phyloP scores from a whole-genome alignment of 2,329 filamentous ascomycete genomes.

The Intubia oerlemansii region DNA sequence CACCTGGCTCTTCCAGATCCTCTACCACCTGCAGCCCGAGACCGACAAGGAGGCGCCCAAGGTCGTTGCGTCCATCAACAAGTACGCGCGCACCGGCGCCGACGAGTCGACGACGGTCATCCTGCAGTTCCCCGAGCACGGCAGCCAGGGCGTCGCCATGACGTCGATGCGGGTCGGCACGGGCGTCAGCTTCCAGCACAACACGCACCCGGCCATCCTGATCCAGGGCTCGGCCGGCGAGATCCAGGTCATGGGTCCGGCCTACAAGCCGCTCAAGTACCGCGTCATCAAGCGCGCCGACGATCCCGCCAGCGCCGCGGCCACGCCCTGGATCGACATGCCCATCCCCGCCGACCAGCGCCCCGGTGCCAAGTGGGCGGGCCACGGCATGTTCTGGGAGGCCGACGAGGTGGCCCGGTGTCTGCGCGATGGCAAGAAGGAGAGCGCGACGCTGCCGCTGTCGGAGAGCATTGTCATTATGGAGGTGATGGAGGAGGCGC shows the following conservation, averaged over 20 bases:
- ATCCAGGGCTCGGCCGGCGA: constrained; percentile 68
- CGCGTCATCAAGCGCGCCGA: constrained; percentile 32
- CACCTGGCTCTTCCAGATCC: constrained; percentile 77
- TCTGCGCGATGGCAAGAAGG: constrained; percentile 52
- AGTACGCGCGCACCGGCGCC: constrained; percentile 44
- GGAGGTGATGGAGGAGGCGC: constrained; percentile 41
- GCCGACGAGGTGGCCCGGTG: constrained; percentile 20
- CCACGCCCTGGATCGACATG: constrained; percentile 27
- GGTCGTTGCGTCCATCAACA: constrained; percentile 47
- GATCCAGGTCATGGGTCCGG: constrained; percentile 56
- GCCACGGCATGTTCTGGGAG: constrained; percentile 60
- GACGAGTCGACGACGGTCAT: constrained; percentile 66
- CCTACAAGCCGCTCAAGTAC: constrained; percentile 47
- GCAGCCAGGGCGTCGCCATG: constrained; percentile 51
- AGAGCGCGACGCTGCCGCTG: constrained; percentile 50
- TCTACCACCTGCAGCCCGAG: constrained; percentile 55
- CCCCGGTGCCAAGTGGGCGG: constrained; percentile 19
- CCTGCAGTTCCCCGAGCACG: constrained; percentile 48
- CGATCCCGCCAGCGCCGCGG: neutral
- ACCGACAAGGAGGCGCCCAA: constrained; percentile 43
- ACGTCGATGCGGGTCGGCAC: constrained; percentile 41
- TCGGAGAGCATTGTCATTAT: constrained; percentile 70
- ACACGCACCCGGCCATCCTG: constrained; percentile 40
- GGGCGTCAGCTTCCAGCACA: constrained; percentile 33
- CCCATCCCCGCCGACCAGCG: constrained; percentile 28